These are phyloP conservation scores for Keqinozyma sinolaborantium DNA, from an alignment of 1,139 yeast genomes.

Conservation along the genomic window DNA sequence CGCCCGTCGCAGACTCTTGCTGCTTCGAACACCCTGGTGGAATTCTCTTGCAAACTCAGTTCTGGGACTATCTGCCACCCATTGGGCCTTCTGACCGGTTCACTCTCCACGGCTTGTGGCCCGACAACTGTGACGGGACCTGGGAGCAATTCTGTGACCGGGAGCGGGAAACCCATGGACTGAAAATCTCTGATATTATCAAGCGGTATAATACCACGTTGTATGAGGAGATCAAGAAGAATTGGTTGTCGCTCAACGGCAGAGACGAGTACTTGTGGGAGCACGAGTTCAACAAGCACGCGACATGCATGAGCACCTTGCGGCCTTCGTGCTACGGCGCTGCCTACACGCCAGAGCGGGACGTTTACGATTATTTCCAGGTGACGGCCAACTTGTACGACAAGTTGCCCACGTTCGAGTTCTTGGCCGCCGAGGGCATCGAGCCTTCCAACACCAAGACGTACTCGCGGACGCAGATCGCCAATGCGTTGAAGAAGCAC, in stretches of 20 bases:
- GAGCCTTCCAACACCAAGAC: slow-evolving; percentile 59
- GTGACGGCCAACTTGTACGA: slow-evolving; percentile 63
- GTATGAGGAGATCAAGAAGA: slow-evolving; percentile 50
- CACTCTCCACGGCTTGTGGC: slow-evolving; percentile 61
- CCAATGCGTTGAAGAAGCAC: slow-evolving; percentile 55
- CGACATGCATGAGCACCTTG: slow-evolving; percentile 84
- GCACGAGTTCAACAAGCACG: slow-evolving; percentile 95
- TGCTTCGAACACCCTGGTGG: slow-evolving; percentile 87
- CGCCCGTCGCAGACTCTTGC: slow-evolving; percentile 51
- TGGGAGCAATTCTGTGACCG: slow-evolving; percentile 65
- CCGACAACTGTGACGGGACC: slow-evolving; percentile 43
- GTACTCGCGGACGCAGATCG: slow-evolving; percentile 63
- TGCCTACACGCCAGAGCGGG: slow-evolving; percentile 34
- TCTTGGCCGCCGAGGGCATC: slow-evolving; percentile 66
- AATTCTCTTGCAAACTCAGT: slow-evolving; percentile 78
- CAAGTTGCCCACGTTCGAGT: slow-evolving; percentile 66
- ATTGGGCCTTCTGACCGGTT: slow-evolving; percentile 78
- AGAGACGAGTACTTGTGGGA: slow-evolving; percentile 77
- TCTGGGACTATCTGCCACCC: slow-evolving; percentile 90
- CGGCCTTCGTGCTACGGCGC: slow-evolving; percentile 61
- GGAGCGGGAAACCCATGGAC: slow-evolving; percentile 39
- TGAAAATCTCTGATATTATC: slow-evolving; percentile 52
- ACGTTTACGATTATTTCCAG: slow-evolving; percentile 77
- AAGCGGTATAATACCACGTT: slow-evolving; percentile 49
- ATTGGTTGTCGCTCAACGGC: slow-evolving; percentile 81